These are phyloP conservation scores for Bruguiera hainesii DNA, from an alignment of 441 rosid species.

Conservation along the genomic window DNA sequence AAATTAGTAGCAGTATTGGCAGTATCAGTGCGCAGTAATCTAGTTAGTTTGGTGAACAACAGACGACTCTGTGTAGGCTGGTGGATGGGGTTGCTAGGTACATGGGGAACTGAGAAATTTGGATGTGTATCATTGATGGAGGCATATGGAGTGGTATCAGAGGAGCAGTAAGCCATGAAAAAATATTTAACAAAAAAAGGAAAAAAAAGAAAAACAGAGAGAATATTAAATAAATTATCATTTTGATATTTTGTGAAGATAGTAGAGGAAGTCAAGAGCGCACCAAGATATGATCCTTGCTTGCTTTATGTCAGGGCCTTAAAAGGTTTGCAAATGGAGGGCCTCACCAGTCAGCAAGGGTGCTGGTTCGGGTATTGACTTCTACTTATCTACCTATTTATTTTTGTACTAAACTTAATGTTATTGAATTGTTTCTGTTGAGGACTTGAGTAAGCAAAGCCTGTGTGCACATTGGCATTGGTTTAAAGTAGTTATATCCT, in stretches of 20 bases:
- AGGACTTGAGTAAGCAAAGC: too few relatives aligned
- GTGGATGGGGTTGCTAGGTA: slow-evolving; percentile 1
- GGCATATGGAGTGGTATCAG: neutral
- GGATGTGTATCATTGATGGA: neutral
- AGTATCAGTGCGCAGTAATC: neutral
- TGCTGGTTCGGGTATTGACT: slow-evolving; percentile 99
- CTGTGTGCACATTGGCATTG: too few relatives aligned
- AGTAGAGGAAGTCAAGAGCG: slow-evolving; percentile 81
- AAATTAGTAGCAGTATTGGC: slow-evolving; percentile 1
- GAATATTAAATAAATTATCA: too few relatives aligned
- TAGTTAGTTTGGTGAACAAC: slow-evolving; percentile 26
- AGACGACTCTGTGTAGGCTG: neutral
- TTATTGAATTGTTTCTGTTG: too few relatives aligned
- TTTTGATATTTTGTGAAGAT: neutral
- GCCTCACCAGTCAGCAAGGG: slow-evolving; percentile 38
- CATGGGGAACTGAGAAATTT: neutral
- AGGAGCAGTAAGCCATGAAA: neutral
- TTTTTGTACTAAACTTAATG: too few relatives aligned
- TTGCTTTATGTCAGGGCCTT: slow-evolving; percentile 32
- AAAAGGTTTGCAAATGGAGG: neutral
- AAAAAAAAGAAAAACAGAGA: too few relatives aligned
- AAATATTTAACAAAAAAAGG: neutral
- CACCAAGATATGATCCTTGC: slow-evolving; percentile 57
- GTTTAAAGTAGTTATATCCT: too few relatives aligned
- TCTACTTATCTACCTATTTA: slow-evolving; percentile 23